These are phyloP conservation scores for Cucumis cinereus DNA, from an alignment of 306 rosid species.

Conservation along the genomic window DNA sequence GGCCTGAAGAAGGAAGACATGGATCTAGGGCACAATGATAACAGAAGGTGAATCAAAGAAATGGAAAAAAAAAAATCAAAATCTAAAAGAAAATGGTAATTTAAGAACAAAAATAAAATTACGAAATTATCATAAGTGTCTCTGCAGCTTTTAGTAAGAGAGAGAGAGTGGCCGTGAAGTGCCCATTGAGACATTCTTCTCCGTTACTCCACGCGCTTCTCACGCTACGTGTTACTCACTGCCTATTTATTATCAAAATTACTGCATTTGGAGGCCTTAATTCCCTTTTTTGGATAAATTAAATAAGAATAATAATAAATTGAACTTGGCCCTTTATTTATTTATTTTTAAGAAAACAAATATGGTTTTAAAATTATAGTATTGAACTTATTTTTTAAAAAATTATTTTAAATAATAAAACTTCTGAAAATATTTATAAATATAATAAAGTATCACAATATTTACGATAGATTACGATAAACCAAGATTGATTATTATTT, in stretches of 20 bases:
- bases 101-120: neutral
- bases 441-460: too few species aligned
- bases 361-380: too few species aligned
- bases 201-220: neutral
- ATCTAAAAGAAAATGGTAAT: neutral
- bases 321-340: too few species aligned
- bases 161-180: slow-evolving; percentile 6
- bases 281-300: too few species aligned
- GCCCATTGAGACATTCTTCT: slow-evolving; percentile 1
- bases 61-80: neutral
- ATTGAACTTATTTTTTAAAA: too few species aligned
- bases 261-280: neutral
- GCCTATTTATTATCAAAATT: neutral
- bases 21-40: slow-evolving; percentile 67
- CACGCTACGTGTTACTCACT: neutral
- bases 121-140: slow-evolving; percentile 1
- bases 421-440: too few species aligned
- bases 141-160: slow-evolving; percentile 1
- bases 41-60: slow-evolving; percentile 5
- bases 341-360: too few species aligned
- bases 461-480: too few species aligned
- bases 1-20: slow-evolving; percentile 32
- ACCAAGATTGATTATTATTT: too few species aligned
- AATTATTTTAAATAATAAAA: too few species aligned
- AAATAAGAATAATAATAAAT: too few species aligned